These are phyloP conservation scores for Hemisphaericaspora xylanilytica DNA, from an alignment of 1,139 yeast genomes.

Conservation along the genomic window DNA sequence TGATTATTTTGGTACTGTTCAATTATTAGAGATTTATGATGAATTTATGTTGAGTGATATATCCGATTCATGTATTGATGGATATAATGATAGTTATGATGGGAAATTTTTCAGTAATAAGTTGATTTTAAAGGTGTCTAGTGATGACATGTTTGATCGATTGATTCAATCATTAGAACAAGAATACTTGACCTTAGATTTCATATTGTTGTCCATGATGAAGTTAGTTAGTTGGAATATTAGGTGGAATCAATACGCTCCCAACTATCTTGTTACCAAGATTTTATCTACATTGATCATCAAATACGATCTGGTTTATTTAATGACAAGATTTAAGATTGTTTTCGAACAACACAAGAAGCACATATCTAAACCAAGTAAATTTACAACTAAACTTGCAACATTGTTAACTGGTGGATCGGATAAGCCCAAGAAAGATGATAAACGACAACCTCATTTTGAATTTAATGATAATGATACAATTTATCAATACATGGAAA, in stretches of 20 bases:
- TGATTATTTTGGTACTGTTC: conserved; percentile 40
- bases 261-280: conserved; percentile 30
- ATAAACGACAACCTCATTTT: conserved; percentile 10
- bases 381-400: conserved; percentile 10
- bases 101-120: conserved; percentile 32
- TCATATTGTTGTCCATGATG: conserved; percentile 33
- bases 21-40: conserved; percentile 39
- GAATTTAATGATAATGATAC: conserved; percentile 36
- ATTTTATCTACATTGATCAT: conserved; percentile 29
- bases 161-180: conserved; percentile 26
- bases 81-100: conserved; percentile 30
- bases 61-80: conserved; percentile 30
- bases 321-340: conserved; percentile 32
- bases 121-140: conserved; percentile 30
- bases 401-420: conserved; percentile 14
- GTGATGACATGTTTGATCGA: conserved; percentile 18
- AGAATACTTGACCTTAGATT: conserved; percentile 35
- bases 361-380: conserved; percentile 10
- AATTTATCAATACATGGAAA: conserved; percentile 34
- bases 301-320: conserved; percentile 32
- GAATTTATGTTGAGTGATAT: conserved; percentile 41
- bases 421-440: conserved; percentile 12
- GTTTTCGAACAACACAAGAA: conserved; percentile 33
- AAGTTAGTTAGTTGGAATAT: conserved; percentile 39
- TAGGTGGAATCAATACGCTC: conserved; percentile 43